A percentile compares a stretch with the other conserved stretches of the same genome.
phyloP scores from a whole-genome alignment of 768 basidiomycete species.

The Filobasidium wieringae region DNA sequence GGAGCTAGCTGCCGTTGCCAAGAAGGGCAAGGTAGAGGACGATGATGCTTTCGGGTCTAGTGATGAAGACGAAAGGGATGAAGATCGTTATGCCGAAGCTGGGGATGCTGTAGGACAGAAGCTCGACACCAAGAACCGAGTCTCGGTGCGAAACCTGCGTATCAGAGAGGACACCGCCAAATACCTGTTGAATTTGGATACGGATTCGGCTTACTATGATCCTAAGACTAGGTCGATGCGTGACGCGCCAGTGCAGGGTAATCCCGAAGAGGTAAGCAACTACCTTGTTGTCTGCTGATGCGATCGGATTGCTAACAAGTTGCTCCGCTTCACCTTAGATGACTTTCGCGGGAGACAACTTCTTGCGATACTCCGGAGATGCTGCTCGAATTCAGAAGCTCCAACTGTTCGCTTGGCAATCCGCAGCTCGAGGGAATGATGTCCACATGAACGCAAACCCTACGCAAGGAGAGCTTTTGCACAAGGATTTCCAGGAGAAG shows the following conservation, averaged over 20 bases:
- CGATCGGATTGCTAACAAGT: background rate
- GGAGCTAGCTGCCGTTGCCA: slow-evolving; percentile 76
- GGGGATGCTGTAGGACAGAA: slow-evolving; percentile 98
- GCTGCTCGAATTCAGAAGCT: slow-evolving; percentile 82
- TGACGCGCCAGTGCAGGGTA: slow-evolving; percentile 71
- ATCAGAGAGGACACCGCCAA: slow-evolving; percentile 99
- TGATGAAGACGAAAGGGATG: slow-evolving; percentile 68
- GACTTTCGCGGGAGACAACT: slow-evolving; percentile 90
- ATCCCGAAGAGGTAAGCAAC: slow-evolving; percentile 70
- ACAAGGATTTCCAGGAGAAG: slow-evolving; percentile 80
- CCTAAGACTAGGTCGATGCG: slow-evolving; percentile 99
- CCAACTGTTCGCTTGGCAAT: slow-evolving; percentile 96
- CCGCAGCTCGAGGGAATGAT: slow-evolving; percentile 81
- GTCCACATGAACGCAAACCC: slow-evolving; percentile 93
- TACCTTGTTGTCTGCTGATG: background rate
- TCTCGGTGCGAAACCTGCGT: slow-evolving; percentile 93
- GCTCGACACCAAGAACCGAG: slow-evolving; percentile 92
- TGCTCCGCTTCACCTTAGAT: slow-evolving; percentile 7
- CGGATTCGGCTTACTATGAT: slow-evolving; percentile 93
- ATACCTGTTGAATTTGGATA: slow-evolving; percentile 92
- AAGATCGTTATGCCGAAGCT: slow-evolving; percentile 96
- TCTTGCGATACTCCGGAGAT: slow-evolving; percentile 79
- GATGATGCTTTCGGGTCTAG: slow-evolving; percentile 75
- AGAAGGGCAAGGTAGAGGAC: slow-evolving; percentile 57
- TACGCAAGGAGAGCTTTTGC: slow-evolving; percentile 83